A percentile compares a stretch with the other conserved stretches of the same genome.
Conservation (phyloP, 768 basidiomycete genomes). For the Termitomyces sp. region DNA sequence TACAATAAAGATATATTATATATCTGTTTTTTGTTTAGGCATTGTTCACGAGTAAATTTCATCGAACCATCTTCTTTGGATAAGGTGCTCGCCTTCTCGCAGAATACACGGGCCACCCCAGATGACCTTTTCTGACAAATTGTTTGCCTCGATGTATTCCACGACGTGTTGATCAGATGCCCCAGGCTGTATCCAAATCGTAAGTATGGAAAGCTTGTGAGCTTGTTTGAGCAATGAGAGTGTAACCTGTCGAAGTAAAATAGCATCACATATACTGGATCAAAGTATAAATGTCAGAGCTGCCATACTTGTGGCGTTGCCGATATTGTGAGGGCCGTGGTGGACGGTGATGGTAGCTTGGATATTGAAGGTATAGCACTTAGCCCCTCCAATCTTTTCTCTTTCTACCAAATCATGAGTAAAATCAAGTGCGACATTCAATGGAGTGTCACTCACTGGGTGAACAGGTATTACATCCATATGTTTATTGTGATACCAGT, state of each 20-base stretch:
- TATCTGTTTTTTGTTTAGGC: not conserved
- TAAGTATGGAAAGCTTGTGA: slow-evolving; percentile 11
- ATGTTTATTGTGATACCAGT: slow-evolving; percentile 15
- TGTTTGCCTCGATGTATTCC: slow-evolving; percentile 12
- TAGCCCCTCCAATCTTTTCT: slow-evolving; percentile 10
- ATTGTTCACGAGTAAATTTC: slow-evolving; percentile 9
- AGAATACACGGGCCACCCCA: slow-evolving; percentile 17
- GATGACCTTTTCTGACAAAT: slow-evolving; percentile 11
- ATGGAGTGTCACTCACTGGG: slow-evolving; percentile 5
- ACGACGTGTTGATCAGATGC: slow-evolving; percentile 11
- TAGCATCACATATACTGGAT: slow-evolving; percentile 5
- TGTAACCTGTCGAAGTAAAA: slow-evolving; percentile 11
- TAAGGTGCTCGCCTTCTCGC: slow-evolving; percentile 12
- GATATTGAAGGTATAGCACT: slow-evolving; percentile 12
- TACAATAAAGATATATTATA: slow-evolving; percentile 4
- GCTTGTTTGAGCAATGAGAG: slow-evolving; percentile 17
- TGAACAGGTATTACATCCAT: slow-evolving; percentile 16
- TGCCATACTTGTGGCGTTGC: slow-evolving; percentile 11
- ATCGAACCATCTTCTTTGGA: slow-evolving; percentile 14
- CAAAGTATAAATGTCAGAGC: slow-evolving; percentile 4
- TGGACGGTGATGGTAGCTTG: slow-evolving; percentile 14
- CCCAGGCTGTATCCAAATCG: slow-evolving; percentile 15
- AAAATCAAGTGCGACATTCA: not conserved
- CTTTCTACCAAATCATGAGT: not conserved
- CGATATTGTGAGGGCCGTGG: slow-evolving; percentile 12